Percentiles rank a stretch among this genome's conserved stretches.
Conservation (phyloP, 139 green algal species). For the Chlamydomonas eustigma region DNA sequence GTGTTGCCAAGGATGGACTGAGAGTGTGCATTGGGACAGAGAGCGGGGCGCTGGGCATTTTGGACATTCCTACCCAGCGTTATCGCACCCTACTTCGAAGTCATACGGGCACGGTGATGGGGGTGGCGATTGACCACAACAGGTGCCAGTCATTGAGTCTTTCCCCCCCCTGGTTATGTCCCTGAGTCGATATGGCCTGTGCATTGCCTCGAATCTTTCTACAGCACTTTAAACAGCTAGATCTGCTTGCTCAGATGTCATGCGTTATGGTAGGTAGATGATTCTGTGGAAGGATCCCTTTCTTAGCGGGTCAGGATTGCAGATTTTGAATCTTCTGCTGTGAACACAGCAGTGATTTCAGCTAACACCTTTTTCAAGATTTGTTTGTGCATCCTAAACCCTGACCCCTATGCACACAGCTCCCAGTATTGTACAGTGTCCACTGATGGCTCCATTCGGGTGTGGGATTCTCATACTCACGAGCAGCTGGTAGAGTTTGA, state of each 20-base stretch:
- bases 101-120: constrained; percentile 57
- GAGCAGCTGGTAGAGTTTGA: constrained; percentile 67
- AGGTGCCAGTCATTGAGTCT: constrained; percentile 45
- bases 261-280: too few species aligned
- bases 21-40: constrained; percentile 59
- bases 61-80: constrained; percentile 63
- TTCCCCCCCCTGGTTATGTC: too few species aligned
- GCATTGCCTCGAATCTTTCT: too few species aligned
- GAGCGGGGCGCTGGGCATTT: constrained; percentile 57
- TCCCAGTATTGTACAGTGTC: constrained; percentile 52
- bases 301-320: too few species aligned
- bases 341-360: too few species aligned
- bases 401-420: neutral
- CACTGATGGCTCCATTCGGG: constrained; percentile 59
- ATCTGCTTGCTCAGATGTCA: too few species aligned
- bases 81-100: constrained; percentile 69
- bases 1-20: constrained; percentile 58
- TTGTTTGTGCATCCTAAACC: too few species aligned
- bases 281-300: too few species aligned
- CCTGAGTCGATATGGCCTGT: too few species aligned
- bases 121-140: constrained; percentile 47
- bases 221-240: too few species aligned
- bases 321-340: too few species aligned
- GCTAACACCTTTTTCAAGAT: too few species aligned
- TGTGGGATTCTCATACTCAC: constrained; percentile 49